Conservation (phyloP, 1,284 basidiomycete genomes). For the Salmacisia buchloeana region DNA sequence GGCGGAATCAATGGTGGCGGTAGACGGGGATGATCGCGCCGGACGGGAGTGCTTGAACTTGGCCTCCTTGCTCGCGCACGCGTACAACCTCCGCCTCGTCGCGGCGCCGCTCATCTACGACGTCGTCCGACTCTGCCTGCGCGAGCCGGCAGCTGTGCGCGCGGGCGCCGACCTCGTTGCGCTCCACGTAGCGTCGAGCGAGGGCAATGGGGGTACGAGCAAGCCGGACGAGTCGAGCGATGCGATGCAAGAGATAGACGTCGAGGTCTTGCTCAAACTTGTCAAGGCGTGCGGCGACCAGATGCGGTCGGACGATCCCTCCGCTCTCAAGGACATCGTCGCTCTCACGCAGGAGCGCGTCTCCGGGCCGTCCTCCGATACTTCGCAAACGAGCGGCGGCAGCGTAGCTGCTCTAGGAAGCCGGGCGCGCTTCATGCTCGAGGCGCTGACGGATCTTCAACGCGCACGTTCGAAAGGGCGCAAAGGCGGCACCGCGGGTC, state of each 20-base stretch:
- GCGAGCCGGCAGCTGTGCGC: slow-evolving; percentile 44
- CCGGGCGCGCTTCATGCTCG: slow-evolving; percentile 43
- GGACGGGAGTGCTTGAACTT: slow-evolving; percentile 82
- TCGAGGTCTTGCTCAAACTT: slow-evolving; percentile 82
- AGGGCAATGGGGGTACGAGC: not conserved
- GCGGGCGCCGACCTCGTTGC: slow-evolving; percentile 8
- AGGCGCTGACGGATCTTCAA: slow-evolving; percentile 35
- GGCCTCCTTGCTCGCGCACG: slow-evolving; percentile 76
- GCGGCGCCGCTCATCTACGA: slow-evolving; percentile 84
- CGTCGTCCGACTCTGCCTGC: slow-evolving; percentile 72
- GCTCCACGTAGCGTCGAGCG: not conserved
- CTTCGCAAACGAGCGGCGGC: not conserved
- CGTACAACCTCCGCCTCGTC: slow-evolving; percentile 93
- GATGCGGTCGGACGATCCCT: slow-evolving; percentile 38
- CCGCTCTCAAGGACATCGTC: slow-evolving; percentile 41
- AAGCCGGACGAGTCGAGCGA: too few species aligned
- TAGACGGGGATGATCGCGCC: slow-evolving; percentile 32
- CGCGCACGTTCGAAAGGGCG: slow-evolving; percentile 59
- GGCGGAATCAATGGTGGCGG: slow-evolving; percentile 11
- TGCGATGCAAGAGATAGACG: slow-evolving; percentile 67
- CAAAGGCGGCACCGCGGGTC: slow-evolving; percentile 18
- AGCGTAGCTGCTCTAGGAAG: not conserved
- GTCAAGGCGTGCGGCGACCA: slow-evolving; percentile 55
- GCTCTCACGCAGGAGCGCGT: slow-evolving; percentile 25
- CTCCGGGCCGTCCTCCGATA: not conserved